These are phyloP conservation scores for Phytophthora nicotianae DNA, from an alignment of 352 stramenopile genomes.

Conservation along the genomic window DNA sequence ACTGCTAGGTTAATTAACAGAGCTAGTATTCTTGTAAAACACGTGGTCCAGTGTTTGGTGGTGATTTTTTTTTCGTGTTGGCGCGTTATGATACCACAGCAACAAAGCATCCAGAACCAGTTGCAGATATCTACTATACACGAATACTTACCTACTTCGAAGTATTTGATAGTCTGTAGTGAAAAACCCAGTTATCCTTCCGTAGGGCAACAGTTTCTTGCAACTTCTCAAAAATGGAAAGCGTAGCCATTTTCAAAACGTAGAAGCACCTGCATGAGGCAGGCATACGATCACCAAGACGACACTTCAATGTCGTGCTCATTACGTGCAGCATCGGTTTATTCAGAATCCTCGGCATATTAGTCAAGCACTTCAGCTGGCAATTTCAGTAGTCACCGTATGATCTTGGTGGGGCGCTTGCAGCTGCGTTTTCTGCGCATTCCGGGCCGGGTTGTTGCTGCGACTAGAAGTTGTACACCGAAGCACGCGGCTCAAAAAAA, in stretches of 20 bases:
- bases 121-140: too few relatives aligned
- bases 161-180: background rate
- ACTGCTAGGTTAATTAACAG: background rate
- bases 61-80: background rate
- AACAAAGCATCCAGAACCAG: background rate
- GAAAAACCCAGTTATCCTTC: background rate
- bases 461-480: background rate
- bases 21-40: too few relatives aligned
- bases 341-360: background rate
- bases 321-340: background rate
- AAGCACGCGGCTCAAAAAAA: background rate
- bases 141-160: too few relatives aligned
- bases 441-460: conserved; percentile 8
- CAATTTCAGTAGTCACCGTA: conserved; percentile 4
- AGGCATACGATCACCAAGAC: conserved; percentile 18
- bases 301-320: conserved; percentile 17
- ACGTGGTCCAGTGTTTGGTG: background rate
- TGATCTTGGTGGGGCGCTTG: conserved; percentile 1
- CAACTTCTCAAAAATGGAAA: conserved; percentile 18
- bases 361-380: conserved; percentile 12
- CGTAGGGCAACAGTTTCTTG: conserved; percentile 1
- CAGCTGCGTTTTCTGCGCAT: conserved; percentile 27
- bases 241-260: conserved; percentile 19
- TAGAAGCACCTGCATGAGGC: conserved; percentile 17
- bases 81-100: background rate